Base-by-base conservation (phyloP, 805 yeast species). In the Osmozyma mogii region DNA sequence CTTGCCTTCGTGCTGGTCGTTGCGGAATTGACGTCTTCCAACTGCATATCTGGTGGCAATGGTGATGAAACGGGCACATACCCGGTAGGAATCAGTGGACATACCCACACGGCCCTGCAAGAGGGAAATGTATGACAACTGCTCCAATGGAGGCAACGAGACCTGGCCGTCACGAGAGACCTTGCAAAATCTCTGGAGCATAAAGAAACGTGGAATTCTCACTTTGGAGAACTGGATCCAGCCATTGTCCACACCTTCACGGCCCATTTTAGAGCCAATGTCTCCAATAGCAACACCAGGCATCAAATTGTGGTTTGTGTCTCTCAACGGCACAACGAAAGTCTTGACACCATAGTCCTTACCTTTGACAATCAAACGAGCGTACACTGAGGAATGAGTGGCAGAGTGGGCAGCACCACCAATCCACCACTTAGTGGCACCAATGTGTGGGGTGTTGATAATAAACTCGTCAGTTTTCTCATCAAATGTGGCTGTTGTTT, bases 361-460 rank as follows among this genome's bases (percentile, higher is more conserved):
- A 31, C 68, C 68, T 36, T 59, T 50, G 30, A 64, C 64, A 32
- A 60, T 51, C 34, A 64, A 59, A 36, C 70, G 53, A 28, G 68
- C 69, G 37, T 64, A 64, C 30, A 49, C 49, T 14, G 58, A 35
- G 24, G 57, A 45, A 41, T 64, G 70, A 13, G 69, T 63, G 17
- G 69, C 56, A 8, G 68, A 61, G 38, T 64, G 70, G 19, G 70
- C 70, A 33, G 70, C 70, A 34, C 69, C 69, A 22, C 70, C 70
- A 35, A 64, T 64, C 70, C 70, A 64, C 70, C 70, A 64, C 44
- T 64, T 64, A 37, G 70, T 64, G 26, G 70, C 70, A 36, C 70
- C 68, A 36, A 64, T 55, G 40, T 63, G 68, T 5, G 70, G 70
- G 17, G 70, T 64, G 48, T 60, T 59, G 38, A 64, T 56, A 32